Conservation (phyloP, 2,329 filamentous ascomycete species). For the Diaporthe ilicicola region DNA sequence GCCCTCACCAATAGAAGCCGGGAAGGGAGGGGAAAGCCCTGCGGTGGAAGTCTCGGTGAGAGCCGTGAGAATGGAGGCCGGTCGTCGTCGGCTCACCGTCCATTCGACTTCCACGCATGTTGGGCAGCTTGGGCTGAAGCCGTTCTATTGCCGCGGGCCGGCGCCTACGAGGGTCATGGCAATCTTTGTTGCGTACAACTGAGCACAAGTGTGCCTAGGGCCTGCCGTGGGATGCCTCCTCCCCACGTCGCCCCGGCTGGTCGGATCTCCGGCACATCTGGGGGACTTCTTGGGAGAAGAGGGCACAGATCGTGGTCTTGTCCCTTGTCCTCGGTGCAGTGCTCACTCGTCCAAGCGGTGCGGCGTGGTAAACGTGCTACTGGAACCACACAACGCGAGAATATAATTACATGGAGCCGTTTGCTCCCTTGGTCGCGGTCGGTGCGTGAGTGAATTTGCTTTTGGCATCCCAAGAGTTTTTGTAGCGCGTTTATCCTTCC, state of each 20-base stretch:
- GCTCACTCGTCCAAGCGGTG: neutral
- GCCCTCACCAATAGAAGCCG: neutral
- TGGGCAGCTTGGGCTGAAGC: neutral
- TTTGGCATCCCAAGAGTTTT: neutral
- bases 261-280: neutral
- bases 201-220: slow-evolving; percentile 1
- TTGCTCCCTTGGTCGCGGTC: neutral
- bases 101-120: neutral
- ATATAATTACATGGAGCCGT: neutral
- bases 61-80: neutral
- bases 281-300: neutral
- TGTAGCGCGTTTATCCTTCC: neutral
- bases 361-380: neutral
- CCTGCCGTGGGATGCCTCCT: neutral
- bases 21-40: neutral
- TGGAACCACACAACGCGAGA: no score
- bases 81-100: neutral
- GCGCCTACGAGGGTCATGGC: neutral
- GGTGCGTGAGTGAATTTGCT: neutral
- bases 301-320: neutral
- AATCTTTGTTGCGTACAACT: neutral
- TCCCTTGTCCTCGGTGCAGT: neutral
- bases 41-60: neutral
- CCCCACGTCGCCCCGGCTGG: neutral
- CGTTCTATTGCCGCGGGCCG: slow-evolving; percentile 4